Evolutionary conservation across 2,329 filamentous ascomycete genomes (phyloP).

Genomic region (Apiospora phragmitis): DNA sequence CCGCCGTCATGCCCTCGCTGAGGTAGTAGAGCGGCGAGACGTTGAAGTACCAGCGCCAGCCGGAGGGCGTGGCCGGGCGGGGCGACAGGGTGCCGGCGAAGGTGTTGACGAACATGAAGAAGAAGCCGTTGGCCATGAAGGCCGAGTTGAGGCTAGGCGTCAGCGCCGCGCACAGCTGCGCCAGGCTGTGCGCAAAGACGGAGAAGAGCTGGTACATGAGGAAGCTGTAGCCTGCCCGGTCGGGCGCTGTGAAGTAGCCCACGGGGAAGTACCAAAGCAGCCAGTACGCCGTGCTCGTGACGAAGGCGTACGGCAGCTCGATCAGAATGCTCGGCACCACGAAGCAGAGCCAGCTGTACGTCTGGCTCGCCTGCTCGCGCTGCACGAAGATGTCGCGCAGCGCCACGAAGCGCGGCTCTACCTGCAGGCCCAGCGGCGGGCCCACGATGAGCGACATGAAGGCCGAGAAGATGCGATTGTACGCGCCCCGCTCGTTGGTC

Average conservation of each 20-base stretch:
- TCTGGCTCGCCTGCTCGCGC: conserved; percentile 71
- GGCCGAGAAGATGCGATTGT: conserved; percentile 55
- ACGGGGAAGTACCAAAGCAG: conserved; percentile 69
- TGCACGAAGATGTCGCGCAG: conserved; percentile 76
- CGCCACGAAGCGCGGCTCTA: conserved; percentile 75
- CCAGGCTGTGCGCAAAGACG: too few relatives aligned
- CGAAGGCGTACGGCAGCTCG: conserved; percentile 70
- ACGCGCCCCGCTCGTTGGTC: too few relatives aligned
- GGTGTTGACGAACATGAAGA: too few relatives aligned
- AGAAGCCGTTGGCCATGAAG: too few relatives aligned
- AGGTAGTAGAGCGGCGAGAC: too few relatives aligned
- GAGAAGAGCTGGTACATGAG: too few relatives aligned
- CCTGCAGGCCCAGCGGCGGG: conserved; percentile 58
- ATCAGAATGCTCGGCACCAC: conserved; percentile 70
- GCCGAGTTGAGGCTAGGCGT: too few relatives aligned
- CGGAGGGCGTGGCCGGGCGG: too few relatives aligned
- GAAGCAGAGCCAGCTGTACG: conserved; percentile 76
- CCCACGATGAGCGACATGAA: conserved; percentile 64
- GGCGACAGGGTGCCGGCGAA: too few relatives aligned
- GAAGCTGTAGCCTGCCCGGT: background rate
- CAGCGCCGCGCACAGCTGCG: too few relatives aligned
- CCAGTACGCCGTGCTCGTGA: conserved; percentile 64
- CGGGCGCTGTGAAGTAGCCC: conserved; percentile 19
- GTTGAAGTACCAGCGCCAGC: too few relatives aligned
- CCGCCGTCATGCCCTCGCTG: too few relatives aligned